Base-by-base conservation (phyloP, 345 rosid species). In the Aquilaria sinensis region DNA sequence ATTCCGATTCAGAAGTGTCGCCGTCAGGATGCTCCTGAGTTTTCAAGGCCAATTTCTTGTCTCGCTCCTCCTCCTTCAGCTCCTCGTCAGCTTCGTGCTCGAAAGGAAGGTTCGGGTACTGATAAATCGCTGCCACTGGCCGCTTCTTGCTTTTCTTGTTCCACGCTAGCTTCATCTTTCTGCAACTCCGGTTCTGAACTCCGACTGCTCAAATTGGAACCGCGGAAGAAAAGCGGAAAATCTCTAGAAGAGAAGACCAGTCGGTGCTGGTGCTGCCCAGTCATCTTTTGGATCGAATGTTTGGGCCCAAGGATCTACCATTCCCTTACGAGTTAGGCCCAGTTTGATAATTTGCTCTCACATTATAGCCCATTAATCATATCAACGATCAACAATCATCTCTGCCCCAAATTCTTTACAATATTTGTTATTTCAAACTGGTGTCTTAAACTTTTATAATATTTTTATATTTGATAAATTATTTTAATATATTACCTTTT, bases 141-240 rank as follows among this genome's bases (percentile, higher is more conserved):
- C 96, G 89, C 78, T 89, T 86, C 75, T 81, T 76, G 69, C 71
- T 81, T 71, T 52, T 72, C 56, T 60, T 73, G 72, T 80, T 85
- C 96, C 96, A 92, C 7, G 92, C 79, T 37, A 92, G 57, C 64
- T 85, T 92, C 98, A 92, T 92, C 81, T 74, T 51, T 64, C 61
- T 47, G 16, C 57, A 30, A 29, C 57, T 54, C 32, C 12, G 43
- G 43, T 37, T 37, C 43, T 37, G 43, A 5, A 9, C 16, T 54
- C 12, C 11, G 10, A 9, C 31, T 23, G 4, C 6, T 3, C 6
- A 53, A 31, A 54, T 15, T 37, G 43, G 57, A 54, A 54, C 12
- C 57, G 23, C 10, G 43, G 7, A 37, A 37, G 43, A 37, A 9
- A 37, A 37, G 1, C 43, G 43, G 8, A 9, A 37, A 23, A 23